phyloP scores from a whole-genome alignment of 495 filamentous ascomycete genomes.

The Jackrogersella multiformis region DNA sequence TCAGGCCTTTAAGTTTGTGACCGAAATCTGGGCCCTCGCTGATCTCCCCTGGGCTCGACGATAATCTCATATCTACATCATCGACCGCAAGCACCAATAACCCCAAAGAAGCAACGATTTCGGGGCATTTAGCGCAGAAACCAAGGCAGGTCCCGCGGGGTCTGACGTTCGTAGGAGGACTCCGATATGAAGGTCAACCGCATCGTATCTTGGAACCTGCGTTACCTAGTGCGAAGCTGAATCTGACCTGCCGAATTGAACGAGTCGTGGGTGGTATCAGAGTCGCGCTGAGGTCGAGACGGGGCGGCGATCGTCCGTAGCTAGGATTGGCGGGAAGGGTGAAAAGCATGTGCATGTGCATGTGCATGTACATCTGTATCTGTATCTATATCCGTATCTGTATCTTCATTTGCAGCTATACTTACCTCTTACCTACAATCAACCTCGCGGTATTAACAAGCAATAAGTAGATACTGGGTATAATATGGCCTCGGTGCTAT shows the following conservation, averaged over 20 bases:
- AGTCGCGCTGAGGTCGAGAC: conserved; percentile 27
- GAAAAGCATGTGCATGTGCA: not conserved
- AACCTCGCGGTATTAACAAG: conserved; percentile 4
- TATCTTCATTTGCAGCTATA: too few relatives aligned
- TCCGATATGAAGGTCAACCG: not conserved
- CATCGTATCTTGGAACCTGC: not conserved
- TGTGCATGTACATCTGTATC: too few relatives aligned
- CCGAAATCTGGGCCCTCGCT: not conserved
- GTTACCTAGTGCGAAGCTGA: conserved; percentile 38
- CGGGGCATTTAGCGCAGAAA: conserved; percentile 20
- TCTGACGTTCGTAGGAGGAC: conserved; percentile 14
- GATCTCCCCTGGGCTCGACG: conserved; percentile 3
- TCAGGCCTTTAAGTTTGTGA: conserved; percentile 2
- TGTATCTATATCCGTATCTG: too few relatives aligned
- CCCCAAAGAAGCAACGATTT: not conserved
- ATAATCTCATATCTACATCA: not conserved
- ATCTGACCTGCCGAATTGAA: conserved; percentile 38
- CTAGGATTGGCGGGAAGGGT: conserved; percentile 1
- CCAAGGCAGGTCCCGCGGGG: conserved; percentile 10
- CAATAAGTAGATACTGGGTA: too few relatives aligned
- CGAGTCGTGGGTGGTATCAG: conserved; percentile 26
- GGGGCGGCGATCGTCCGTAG: conserved; percentile 26
- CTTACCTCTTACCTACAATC: not conserved
- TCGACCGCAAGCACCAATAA: conserved; percentile 23
- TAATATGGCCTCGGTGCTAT: not conserved